Conservation (phyloP, 176 grass and related monocot species). For the Zoysia pacifica region DNA sequence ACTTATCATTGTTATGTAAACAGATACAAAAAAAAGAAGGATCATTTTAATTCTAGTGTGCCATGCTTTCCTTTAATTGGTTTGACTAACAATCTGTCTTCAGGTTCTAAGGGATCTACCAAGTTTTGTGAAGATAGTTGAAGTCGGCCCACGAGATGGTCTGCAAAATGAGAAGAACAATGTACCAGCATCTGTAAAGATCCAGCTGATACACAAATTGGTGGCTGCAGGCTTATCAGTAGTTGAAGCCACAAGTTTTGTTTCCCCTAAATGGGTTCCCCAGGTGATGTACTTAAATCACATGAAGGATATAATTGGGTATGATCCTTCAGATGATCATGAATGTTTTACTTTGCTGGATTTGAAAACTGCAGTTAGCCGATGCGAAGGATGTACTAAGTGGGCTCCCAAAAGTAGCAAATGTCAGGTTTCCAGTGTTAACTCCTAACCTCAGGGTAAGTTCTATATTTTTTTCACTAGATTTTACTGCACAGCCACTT, state of each 20-base stretch:
- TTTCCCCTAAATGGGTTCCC: conserved; percentile 94
- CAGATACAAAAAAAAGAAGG: no score
- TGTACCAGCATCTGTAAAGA: conserved; percentile 79
- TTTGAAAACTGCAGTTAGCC: conserved; percentile 60
- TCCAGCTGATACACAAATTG: conserved; percentile 86
- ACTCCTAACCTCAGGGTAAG: conserved; percentile 94
- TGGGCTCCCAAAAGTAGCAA: conserved; percentile 48
- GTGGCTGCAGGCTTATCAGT: conserved; percentile 69
- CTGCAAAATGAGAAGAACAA: conserved; percentile 83
- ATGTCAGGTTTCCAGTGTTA: conserved; percentile 70
- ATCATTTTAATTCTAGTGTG: no score
- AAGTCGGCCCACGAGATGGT: conserved; percentile 87
- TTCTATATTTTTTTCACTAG: not conserved
- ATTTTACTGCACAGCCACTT: not conserved
- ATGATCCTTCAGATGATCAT: not conserved
- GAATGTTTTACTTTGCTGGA: not conserved
- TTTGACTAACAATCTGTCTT: conserved; percentile 22
- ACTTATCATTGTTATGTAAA: no score
- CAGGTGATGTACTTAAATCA: conserved; percentile 56
- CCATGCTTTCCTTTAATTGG: conserved; percentile 22
- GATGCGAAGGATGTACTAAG: conserved; percentile 93
- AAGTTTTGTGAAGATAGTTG: conserved; percentile 81
- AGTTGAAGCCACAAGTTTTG: conserved; percentile 97
- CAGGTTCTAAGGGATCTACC: conserved; percentile 73
- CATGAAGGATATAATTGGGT: not conserved